Evolutionary conservation across 31 red algal genomes (phyloP).

Genomic region (Asparagopsis taxiformis): DNA sequence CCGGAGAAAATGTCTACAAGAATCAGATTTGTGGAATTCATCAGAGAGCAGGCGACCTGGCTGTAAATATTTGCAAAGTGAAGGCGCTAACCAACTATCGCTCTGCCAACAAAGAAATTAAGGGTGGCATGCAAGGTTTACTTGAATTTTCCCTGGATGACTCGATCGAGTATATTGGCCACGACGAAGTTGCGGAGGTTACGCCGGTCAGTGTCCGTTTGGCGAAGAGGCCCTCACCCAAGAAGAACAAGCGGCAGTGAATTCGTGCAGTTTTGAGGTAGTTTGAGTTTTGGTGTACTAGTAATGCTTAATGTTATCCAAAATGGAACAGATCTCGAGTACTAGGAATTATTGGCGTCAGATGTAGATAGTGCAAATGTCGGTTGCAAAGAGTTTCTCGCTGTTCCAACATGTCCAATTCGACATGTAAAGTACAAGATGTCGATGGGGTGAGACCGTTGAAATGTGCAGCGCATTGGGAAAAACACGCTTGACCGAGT

Average conservation of each 20-base stretch:
- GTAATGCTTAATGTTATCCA: no score
- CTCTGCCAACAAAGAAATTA: constrained; percentile 76
- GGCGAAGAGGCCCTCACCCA: constrained; percentile 41
- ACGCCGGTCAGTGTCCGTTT: constrained; percentile 82
- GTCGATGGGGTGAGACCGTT: no score
- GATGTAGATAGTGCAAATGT: no score
- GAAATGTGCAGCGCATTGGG: no score
- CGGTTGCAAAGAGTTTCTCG: no score
- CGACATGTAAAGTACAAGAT: no score
- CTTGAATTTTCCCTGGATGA: constrained; percentile 89
- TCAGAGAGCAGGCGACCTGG: constrained; percentile 74
- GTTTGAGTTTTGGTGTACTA: no score
- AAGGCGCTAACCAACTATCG: constrained; percentile 94
- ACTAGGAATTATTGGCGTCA: no score
- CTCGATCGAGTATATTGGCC: constrained; percentile 89
- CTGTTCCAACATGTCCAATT: no score
- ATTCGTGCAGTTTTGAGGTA: no score
- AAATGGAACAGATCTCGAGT: no score
- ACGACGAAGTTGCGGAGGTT: constrained; percentile 88
- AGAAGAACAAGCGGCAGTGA: constrained; percentile 31
- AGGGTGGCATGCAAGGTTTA: constrained; percentile 76
- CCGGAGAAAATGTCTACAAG: constrained; percentile 91
- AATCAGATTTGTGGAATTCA: constrained; percentile 95
- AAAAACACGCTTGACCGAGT: no score
- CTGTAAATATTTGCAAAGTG: constrained; percentile 81